These are phyloP conservation scores for Mycena citricolor DNA, from an alignment of 1,284 basidiomycete genomes.

Conservation along the genomic window DNA sequence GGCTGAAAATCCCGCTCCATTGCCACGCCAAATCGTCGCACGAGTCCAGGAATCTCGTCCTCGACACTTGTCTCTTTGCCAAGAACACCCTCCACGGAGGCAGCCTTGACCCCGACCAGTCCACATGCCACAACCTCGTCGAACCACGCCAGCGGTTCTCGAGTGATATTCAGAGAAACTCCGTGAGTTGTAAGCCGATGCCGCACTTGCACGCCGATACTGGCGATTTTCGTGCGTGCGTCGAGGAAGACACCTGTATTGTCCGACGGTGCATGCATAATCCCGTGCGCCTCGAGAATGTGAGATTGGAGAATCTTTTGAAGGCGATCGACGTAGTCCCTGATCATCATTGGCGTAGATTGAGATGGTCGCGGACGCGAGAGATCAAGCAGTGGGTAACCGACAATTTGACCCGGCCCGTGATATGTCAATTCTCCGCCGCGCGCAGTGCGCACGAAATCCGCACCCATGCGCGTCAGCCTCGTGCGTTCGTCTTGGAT, in stretches of 20 bases:
- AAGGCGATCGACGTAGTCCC: conserved; percentile 73
- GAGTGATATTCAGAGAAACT: conserved; percentile 90
- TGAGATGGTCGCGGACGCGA: too few species aligned
- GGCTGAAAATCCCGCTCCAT: conserved; percentile 57
- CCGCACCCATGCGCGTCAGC: conserved; percentile 77
- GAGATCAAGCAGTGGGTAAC: conserved; percentile 92
- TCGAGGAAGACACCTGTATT: conserved; percentile 81
- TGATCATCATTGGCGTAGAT: conserved; percentile 57
- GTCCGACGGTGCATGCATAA: conserved; percentile 54
- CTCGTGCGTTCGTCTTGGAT: conserved; percentile 65
- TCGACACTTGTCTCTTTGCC: conserved; percentile 41
- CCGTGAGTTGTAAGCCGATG: conserved; percentile 95
- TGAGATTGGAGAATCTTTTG: conserved; percentile 64
- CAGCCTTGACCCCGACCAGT: conserved; percentile 81
- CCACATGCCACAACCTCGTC: conserved; percentile 90
- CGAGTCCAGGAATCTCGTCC: conserved; percentile 53
- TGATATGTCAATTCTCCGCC: conserved; percentile 97
- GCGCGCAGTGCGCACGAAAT: conserved; percentile 81
- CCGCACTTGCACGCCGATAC: conserved; percentile 95
- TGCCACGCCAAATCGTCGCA: conserved; percentile 50
- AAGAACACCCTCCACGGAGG: conserved; percentile 52
- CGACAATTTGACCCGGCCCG: conserved; percentile 96
- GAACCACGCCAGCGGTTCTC: conserved; percentile 83
- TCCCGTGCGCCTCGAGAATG: conserved; percentile 54
- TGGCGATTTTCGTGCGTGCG: conserved; percentile 76